Conservation (phyloP, 495 filamentous ascomycete genomes). For the Tetracladium setigerum region DNA sequence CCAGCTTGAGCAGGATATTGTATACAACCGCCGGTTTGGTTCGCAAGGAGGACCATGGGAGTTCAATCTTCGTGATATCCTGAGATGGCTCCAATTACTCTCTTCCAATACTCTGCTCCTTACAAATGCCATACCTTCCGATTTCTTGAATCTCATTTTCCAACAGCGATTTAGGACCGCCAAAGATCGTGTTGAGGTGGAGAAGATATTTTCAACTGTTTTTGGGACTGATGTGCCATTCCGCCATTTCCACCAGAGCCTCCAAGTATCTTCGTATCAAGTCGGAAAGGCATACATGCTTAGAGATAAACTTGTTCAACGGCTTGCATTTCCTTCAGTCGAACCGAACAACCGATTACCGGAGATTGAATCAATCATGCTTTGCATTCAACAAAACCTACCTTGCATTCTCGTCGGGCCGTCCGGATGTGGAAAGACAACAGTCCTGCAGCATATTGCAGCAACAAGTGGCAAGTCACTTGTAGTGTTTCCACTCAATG, state of each 20-base stretch:
- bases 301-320: slow-evolving; percentile 51
- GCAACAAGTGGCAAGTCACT: slow-evolving; percentile 63
- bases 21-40: slow-evolving; percentile 58
- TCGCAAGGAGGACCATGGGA: slow-evolving; percentile 90
- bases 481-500: slow-evolving; percentile 74
- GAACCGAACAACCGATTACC: slow-evolving; percentile 51
- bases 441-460: slow-evolving; percentile 70
- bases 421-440: slow-evolving; percentile 81
- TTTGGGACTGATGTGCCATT: slow-evolving; percentile 35
- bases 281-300: slow-evolving; percentile 68
- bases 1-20: slow-evolving; percentile 61
- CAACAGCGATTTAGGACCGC: slow-evolving; percentile 76
- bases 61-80: slow-evolving; percentile 88
- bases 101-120: slow-evolving; percentile 47
- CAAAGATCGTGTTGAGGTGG: slow-evolving; percentile 55
- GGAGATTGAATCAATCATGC: slow-evolving; percentile 75
- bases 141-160: slow-evolving; percentile 79
- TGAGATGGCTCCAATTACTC: slow-evolving; percentile 79
- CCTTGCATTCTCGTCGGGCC: slow-evolving; percentile 84
- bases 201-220: slow-evolving; percentile 51
- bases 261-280: slow-evolving; percentile 63
- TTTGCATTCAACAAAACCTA: slow-evolving; percentile 78
- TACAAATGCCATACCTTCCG: slow-evolving; percentile 40
- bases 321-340: slow-evolving; percentile 44
- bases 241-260: slow-evolving; percentile 44